Evolutionary conservation across 202 grass and related monocot species (phyloP).

Genomic region (Saccharum hybrid): DNA sequence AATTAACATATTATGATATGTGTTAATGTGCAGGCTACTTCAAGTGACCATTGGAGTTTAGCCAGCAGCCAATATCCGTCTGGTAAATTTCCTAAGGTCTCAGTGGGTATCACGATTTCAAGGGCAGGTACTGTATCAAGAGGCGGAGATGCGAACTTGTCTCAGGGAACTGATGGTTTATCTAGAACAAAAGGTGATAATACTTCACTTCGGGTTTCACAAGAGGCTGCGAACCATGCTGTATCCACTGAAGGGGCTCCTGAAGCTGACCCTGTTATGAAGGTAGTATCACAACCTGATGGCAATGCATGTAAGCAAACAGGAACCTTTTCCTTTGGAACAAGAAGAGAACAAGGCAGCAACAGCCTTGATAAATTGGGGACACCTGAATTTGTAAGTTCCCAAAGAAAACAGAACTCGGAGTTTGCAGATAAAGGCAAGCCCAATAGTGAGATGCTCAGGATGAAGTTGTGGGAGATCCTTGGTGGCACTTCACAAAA

Average conservation of each 20-base stretch:
- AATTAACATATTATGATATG: conserved; percentile 21
- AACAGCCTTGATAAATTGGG: conserved; percentile 46
- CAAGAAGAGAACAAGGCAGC: conserved; percentile 51
- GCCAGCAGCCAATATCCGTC: conserved; percentile 61
- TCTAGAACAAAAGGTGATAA: conserved; percentile 51
- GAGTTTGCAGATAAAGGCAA: conserved; percentile 53
- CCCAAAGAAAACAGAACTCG: conserved; percentile 42
- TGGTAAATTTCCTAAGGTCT: conserved; percentile 84
- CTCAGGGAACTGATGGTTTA: conserved; percentile 56
- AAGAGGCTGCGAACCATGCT: conserved; percentile 53
- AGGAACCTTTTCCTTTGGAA: conserved; percentile 55
- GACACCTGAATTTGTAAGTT: conserved; percentile 53
- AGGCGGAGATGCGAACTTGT: conserved; percentile 52
- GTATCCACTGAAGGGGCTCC: conserved; percentile 40
- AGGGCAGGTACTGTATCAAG: conserved; percentile 48
- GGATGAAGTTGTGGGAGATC: conserved; percentile 90
- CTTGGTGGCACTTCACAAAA: conserved; percentile 74
- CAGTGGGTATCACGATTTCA: conserved; percentile 64
- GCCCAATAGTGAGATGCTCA: conserved; percentile 57
- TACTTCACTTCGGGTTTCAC: conserved; percentile 43
- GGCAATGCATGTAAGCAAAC: conserved; percentile 46
- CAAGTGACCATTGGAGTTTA: conserved; percentile 68
- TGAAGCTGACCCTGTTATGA: conserved; percentile 36
- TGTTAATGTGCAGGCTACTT: conserved; percentile 49
- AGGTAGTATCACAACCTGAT: conserved; percentile 46